These are phyloP conservation scores for Panellus pusillus DNA, from an alignment of 768 basidiomycete species.

Conservation along the genomic window DNA sequence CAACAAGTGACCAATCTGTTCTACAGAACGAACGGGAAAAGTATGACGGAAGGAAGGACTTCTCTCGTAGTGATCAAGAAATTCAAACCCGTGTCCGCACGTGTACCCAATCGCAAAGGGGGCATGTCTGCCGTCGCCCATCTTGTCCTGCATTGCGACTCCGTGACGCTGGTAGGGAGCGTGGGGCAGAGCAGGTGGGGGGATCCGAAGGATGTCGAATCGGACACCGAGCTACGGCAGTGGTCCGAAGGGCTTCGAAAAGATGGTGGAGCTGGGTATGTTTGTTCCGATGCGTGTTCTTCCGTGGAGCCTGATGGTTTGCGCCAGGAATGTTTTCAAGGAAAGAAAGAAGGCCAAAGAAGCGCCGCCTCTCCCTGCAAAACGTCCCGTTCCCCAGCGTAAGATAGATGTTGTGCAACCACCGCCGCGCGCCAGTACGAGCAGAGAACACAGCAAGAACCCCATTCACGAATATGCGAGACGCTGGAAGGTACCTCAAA, in stretches of 20 bases:
- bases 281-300: conserved; percentile 14
- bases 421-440: neutral
- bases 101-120: conserved; percentile 43
- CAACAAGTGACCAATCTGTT: conserved; percentile 6
- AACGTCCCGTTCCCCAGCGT: neutral
- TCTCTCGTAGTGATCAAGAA: conserved; percentile 48
- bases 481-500: conserved; percentile 4
- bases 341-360: conserved; percentile 38
- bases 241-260: conserved; percentile 61
- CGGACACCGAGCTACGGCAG: conserved; percentile 37
- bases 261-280: conserved; percentile 64
- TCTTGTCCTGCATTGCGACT: conserved; percentile 56
- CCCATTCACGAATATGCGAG: neutral
- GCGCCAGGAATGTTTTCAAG: conserved; percentile 45
- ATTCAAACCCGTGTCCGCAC: conserved; percentile 52
- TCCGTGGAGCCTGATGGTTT: neutral
- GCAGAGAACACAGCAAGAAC: neutral
- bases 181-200: conserved; percentile 50
- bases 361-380: conserved; percentile 3
- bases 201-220: conserved; percentile 47
- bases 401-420: conserved; percentile 2
- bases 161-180: conserved; percentile 42
- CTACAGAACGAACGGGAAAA: conserved; percentile 27
- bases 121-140: conserved; percentile 41
- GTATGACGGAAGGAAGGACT: conserved; percentile 46